Base-by-base conservation (phyloP, 2,329 filamentous ascomycete species). In the Aureobasidium zeae region DNA sequence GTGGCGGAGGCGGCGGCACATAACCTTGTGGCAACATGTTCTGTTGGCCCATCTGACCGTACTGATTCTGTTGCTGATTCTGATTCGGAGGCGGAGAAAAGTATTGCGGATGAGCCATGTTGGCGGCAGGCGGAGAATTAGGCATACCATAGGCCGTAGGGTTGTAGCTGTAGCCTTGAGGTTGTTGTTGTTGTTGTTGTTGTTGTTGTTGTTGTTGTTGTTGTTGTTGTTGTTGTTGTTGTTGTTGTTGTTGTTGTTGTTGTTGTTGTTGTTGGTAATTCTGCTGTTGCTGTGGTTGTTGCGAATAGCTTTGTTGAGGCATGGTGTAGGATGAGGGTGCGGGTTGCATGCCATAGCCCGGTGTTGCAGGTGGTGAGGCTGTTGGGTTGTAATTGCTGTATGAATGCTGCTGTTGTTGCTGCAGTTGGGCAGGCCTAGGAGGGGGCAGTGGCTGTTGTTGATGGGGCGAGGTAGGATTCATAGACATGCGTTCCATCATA, bases 401-500 rank as follows among this genome's bases (percentile, higher is more conserved):
- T 17, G 63, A 60, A 10, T 43, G 30, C 29, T 34, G 29, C 12
- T 66, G 53, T 46, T 68, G 65, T 10, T 69, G 53, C 2, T 67
- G 63, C 7, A 64, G 56, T 12, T 66, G 67, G n/a, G 65, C 60
- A 31, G 53, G 49, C 11, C 60, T 55, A 53, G 62, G 37, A 51
- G 50, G 48, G 58, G 67, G 5, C 61, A 56, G 58, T 51, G 63
- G 63, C 48, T 49, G 22, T 44, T 46, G 33, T 35, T 51, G 35
- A 34, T 47, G 42, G 45, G 57, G 61, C 25, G 53, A 49, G 6
- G 54, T 44, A 7, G 68, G 67, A 28, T 89, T 86, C 66, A 95
- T 82, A 1, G 87, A 88, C 79, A 96, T 89, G 43, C 88, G 79
- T 57, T 95, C 88, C 91, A 98, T 96, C 29, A 98, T 69, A 30